Conservation (phyloP, 805 yeast species). For the Cyberlindnera xishuangbannaensis region DNA sequence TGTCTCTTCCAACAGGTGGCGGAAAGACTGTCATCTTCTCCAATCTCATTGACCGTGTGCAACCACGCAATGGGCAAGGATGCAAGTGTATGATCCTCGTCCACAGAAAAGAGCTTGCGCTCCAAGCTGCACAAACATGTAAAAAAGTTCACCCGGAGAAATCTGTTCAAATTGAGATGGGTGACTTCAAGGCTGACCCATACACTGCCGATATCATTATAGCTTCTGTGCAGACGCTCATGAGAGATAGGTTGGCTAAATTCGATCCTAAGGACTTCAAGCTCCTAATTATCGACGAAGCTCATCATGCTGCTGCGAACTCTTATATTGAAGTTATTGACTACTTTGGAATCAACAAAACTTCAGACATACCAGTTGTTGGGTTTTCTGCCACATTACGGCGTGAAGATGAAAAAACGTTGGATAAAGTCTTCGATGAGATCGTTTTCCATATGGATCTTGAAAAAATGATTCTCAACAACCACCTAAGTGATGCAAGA, state of each 20-base stretch:
- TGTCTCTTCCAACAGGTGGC: constrained; percentile 88
- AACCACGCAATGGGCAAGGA: constrained; percentile 28
- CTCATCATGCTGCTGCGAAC: constrained; percentile 81
- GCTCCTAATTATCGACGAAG: constrained; percentile 80
- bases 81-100: constrained; percentile 55
- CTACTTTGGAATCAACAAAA: constrained; percentile 38
- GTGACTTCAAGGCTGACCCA: constrained; percentile 34
- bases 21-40: constrained; percentile 86
- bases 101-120: constrained; percentile 73
- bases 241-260: constrained; percentile 41
- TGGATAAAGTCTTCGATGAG: constrained; percentile 60
- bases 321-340: constrained; percentile 55
- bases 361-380: constrained; percentile 48
- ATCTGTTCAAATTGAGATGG: constrained; percentile 67
- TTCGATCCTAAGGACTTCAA: constrained; percentile 60
- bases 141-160: constrained; percentile 41
- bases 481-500: constrained; percentile 64
- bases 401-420: constrained; percentile 61
- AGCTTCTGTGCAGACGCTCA: constrained; percentile 70
- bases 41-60: constrained; percentile 42
- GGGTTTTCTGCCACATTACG: constrained; percentile 90
- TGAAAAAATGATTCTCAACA: constrained; percentile 57
- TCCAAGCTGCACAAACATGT: constrained; percentile 58
- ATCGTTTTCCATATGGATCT: constrained; percentile 67
- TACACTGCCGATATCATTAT: constrained; percentile 55